Evolutionary conservation across 2,329 filamentous ascomycete genomes (phyloP).

Genomic region (Clonostachys solani): DNA sequence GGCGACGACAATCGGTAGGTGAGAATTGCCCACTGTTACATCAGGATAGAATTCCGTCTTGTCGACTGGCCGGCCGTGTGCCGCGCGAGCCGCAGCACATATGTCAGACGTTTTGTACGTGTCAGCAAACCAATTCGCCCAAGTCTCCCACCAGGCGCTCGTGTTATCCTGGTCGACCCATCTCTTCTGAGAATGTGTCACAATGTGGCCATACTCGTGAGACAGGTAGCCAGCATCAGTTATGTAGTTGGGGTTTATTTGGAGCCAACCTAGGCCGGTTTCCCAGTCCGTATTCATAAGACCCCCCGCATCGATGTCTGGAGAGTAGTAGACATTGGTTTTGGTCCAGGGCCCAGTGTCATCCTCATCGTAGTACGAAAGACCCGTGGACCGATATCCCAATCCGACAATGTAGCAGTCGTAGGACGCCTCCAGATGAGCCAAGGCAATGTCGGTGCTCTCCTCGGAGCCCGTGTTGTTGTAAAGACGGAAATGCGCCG

Average conservation of each 20-base stretch:
- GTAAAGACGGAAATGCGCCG: slow-evolving; percentile 34
- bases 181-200: slow-evolving; percentile 36
- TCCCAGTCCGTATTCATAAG: slow-evolving; percentile 31
- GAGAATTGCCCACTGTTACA: slow-evolving; percentile 39
- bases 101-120: slow-evolving; percentile 38
- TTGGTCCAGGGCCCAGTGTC: slow-evolving; percentile 33
- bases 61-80: slow-evolving; percentile 23
- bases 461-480: slow-evolving; percentile 9
- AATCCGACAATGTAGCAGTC: slow-evolving; percentile 30
- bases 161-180: slow-evolving; percentile 40
- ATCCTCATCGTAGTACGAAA: slow-evolving; percentile 25
- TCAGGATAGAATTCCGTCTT: slow-evolving; percentile 33
- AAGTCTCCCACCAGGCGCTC: slow-evolving; percentile 45
- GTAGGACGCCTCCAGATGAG: slow-evolving; percentile 39
- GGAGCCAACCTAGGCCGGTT: slow-evolving; percentile 33
- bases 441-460: slow-evolving; percentile 17
- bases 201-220: slow-evolving; percentile 43
- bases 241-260: slow-evolving; percentile 33
- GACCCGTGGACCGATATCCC: slow-evolving; percentile 31
- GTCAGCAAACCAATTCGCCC: slow-evolving; percentile 45
- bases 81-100: slow-evolving; percentile 29
- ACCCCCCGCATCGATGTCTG: slow-evolving; percentile 30
- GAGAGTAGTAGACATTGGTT: slow-evolving; percentile 37
- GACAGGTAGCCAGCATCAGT: slow-evolving; percentile 32
- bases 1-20: slow-evolving; percentile 42